A percentile compares a stretch with the other conserved stretches of the same genome.
These are phyloP conservation scores for Colletotrichum sojae DNA, from an alignment of 2,329 filamentous ascomycete species.

Conservation along the genomic window DNA sequence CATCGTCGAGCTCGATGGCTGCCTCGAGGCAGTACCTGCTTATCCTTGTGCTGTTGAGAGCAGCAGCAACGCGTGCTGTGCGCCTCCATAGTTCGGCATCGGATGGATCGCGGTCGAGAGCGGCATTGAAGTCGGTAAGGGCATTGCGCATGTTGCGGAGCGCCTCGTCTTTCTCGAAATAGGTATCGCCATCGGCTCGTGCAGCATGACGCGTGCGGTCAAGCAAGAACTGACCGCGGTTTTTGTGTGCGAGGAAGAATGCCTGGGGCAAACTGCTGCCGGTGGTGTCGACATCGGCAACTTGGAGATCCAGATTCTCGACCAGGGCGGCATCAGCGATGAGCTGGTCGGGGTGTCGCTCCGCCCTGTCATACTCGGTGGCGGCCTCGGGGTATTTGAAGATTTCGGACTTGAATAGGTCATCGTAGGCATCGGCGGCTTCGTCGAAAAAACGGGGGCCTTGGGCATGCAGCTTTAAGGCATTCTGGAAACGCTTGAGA, in stretches of 20 bases:
- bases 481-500: constrained; percentile 92
- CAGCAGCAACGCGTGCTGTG: constrained; percentile 70
- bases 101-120: constrained; percentile 75
- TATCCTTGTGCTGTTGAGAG: constrained; percentile 69
- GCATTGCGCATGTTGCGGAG: constrained; percentile 59
- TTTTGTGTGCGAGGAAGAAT: constrained; percentile 94
- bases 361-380: constrained; percentile 85
- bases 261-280: constrained; percentile 90
- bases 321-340: constrained; percentile 63
- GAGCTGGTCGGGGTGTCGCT: constrained; percentile 66
- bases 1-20: constrained; percentile 77
- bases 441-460: constrained; percentile 82
- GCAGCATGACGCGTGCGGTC: constrained; percentile 75
- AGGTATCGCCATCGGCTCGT: constrained; percentile 48
- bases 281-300: constrained; percentile 78
- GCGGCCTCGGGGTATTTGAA: constrained; percentile 91
- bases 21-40: constrained; percentile 76
- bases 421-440: constrained; percentile 85
- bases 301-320: constrained; percentile 67
- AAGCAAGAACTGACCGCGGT: constrained; percentile 92
- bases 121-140: constrained; percentile 69
- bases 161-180: constrained; percentile 56
- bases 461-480: constrained; percentile 91
- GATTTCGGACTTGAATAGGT: constrained; percentile 91
- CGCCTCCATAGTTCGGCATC: constrained; percentile 77